Evolutionary conservation across 108 stramenopile genomes (phyloP).

Genomic region (Cyclotella choctawhatcheeana): DNA sequence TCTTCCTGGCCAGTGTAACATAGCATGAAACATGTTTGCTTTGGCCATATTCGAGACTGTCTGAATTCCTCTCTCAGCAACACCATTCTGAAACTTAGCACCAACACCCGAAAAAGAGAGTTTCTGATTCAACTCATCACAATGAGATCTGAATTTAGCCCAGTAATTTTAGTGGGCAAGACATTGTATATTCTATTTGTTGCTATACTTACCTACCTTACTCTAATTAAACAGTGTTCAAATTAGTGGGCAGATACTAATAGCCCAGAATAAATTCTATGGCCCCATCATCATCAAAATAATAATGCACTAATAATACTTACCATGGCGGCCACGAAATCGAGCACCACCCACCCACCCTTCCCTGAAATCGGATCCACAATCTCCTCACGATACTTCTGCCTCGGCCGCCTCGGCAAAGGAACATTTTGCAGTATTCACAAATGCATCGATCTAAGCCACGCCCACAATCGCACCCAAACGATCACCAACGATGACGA

Average conservation of each 20-base stretch:
- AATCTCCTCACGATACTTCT: slow-evolving; percentile 59
- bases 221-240: no score
- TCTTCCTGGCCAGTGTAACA: slow-evolving; percentile 38
- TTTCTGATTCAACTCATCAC: background rate
- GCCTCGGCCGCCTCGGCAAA: slow-evolving; percentile 74
- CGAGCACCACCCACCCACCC: slow-evolving; percentile 30
- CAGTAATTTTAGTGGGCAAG: no score
- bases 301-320: no score
- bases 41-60: slow-evolving; percentile 42
- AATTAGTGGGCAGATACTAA: no score
- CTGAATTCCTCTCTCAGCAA: slow-evolving; percentile 44
- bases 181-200: no score
- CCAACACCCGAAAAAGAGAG: slow-evolving; percentile 46
- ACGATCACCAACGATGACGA: background rate
- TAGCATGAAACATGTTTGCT: slow-evolving; percentile 47
- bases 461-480: slow-evolving; percentile 52
- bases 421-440: slow-evolving; percentile 90
- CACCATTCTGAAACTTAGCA: slow-evolving; percentile 37
- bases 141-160: background rate
- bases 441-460: slow-evolving; percentile 82
- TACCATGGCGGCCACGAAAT: no score
- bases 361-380: slow-evolving; percentile 72
- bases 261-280: no score
- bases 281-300: no score
- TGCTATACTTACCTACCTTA: no score